Base-by-base conservation (phyloP, 441 rosid species). In the Aleurites moluccanus region DNA sequence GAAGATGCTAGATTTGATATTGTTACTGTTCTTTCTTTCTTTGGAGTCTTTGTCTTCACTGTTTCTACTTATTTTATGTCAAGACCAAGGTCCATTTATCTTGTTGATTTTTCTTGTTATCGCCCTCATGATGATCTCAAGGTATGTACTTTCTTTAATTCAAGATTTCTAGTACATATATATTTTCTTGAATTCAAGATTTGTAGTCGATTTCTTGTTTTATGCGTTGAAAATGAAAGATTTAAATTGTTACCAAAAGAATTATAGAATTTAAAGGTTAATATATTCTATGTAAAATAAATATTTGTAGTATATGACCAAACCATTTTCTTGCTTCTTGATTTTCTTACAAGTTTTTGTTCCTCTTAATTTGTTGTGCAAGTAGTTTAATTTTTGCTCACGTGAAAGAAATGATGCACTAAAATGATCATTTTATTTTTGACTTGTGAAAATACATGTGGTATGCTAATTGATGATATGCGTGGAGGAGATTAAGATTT, bases 101-200 rank as follows among this genome's bases (percentile, higher is more conserved):
- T 94, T 35, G 75, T 94, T 8, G 97, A 91, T 66, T 94, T 91
- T 40, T 88, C 98, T 28, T 94, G 98, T 63, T 90, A 75, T 76
- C 84, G 80, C n/a, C 98, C 98, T 20, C 73, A 77, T n/a, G 97
- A 90, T 67, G 96, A 89, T 65, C 89, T 91, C 75, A 91, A 94
- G 96, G 98, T 94, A 73, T 18, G 18, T 8, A 8, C 0, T 50
- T 50, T 50, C 55, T 50, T 50, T 1, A 10, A 50, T 50, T 50
- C 5, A 50, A 50, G 55, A 50, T 50, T 50, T 50, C 1, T 50
- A 50, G 55, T 5, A 50, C 3, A 35, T 0, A 35, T 4, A 35
- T 35, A 35, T 35, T 5, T 50, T 16, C 18, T 14, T 50, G n/a
- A 35, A 35, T 50, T 2, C 16, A 14, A 16, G n/a, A 15, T 8